These are phyloP conservation scores for Fragilaria radians DNA, from an alignment of 108 stramenopile species.

Conservation along the genomic window DNA sequence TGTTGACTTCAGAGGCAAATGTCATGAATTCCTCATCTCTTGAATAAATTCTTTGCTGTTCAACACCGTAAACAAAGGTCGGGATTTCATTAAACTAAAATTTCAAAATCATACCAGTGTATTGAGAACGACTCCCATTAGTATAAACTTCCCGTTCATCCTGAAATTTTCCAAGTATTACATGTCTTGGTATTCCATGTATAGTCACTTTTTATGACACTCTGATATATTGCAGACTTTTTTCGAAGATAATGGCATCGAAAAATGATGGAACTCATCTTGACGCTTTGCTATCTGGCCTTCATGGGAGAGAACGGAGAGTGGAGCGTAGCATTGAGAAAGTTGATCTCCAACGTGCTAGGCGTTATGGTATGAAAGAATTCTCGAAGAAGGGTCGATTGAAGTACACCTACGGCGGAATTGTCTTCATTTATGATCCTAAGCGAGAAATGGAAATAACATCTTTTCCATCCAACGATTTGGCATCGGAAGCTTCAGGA, in stretches of 20 bases:
- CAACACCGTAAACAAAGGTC: no score
- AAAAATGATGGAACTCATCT: slow-evolving; percentile 1
- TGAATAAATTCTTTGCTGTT: no score
- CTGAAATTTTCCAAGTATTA: no score
- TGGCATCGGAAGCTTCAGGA: slow-evolving; percentile 12
- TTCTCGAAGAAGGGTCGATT: slow-evolving; percentile 16
- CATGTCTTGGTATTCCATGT: no score
- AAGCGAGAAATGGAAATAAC: slow-evolving; percentile 28
- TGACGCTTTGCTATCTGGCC: background rate
- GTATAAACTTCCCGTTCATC: no score
- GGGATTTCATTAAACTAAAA: no score
- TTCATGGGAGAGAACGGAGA: slow-evolving; percentile 33
- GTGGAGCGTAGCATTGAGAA: slow-evolving; percentile 42
- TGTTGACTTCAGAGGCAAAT: no score
- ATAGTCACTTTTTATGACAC: no score
- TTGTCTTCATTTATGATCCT: slow-evolving; percentile 41
- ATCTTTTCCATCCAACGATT: slow-evolving; percentile 9
- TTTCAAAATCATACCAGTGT: no score
- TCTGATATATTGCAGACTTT: background rate
- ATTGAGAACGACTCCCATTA: no score
- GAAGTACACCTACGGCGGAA: slow-evolving; percentile 42
- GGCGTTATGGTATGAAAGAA: slow-evolving; percentile 40
- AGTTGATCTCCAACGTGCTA: slow-evolving; percentile 40
- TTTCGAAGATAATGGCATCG: slow-evolving; percentile 1
- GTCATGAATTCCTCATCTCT: no score